These are phyloP conservation scores for Saccharomyces hybrid DNA, from an alignment of 1,139 yeast species.

Conservation along the genomic window DNA sequence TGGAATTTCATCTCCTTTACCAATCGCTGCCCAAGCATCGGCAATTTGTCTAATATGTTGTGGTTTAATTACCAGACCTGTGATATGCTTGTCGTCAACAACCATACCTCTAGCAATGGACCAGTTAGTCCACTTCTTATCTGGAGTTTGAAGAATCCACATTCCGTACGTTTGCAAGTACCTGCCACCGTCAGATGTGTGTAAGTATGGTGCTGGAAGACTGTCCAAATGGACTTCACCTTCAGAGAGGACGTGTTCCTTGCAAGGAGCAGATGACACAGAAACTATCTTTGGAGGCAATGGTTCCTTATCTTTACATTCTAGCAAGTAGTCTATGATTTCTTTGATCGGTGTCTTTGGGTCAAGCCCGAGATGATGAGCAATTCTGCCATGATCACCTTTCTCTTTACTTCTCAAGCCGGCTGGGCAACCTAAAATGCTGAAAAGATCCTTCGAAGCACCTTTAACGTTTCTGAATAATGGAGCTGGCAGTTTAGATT, in stretches of 20 bases:
- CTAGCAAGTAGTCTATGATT: constrained; percentile 15
- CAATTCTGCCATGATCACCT: constrained; percentile 22
- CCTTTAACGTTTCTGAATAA: constrained; percentile 18
- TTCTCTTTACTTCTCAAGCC: constrained; percentile 11
- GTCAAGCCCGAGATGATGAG: constrained; percentile 19
- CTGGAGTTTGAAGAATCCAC: constrained; percentile 22
- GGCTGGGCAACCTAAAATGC: constrained; percentile 17
- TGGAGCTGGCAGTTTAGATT: constrained; percentile 17
- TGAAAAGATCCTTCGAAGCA: constrained; percentile 12
- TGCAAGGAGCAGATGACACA: constrained; percentile 13
- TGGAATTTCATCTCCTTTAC: constrained; percentile 16
- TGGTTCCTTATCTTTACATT: constrained; percentile 9
- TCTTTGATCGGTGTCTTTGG: constrained; percentile 16
- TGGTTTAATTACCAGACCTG: constrained; percentile 21
- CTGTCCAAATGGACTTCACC: constrained; percentile 14
- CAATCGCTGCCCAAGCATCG: constrained; percentile 18
- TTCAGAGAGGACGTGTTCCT: constrained; percentile 12
- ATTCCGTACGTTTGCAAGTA: constrained; percentile 25
- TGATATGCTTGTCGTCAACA: constrained; percentile 14
- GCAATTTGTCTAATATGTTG: constrained; percentile 23
- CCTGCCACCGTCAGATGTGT: constrained; percentile 20
- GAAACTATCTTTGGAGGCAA: constrained; percentile 13
- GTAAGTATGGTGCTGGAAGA: constrained; percentile 18
- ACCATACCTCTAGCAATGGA: constrained; percentile 24
- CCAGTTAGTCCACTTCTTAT: constrained; percentile 23